Conservation (phyloP, 1,284 basidiomycete species). For the Cryptococcus hybrid region DNA sequence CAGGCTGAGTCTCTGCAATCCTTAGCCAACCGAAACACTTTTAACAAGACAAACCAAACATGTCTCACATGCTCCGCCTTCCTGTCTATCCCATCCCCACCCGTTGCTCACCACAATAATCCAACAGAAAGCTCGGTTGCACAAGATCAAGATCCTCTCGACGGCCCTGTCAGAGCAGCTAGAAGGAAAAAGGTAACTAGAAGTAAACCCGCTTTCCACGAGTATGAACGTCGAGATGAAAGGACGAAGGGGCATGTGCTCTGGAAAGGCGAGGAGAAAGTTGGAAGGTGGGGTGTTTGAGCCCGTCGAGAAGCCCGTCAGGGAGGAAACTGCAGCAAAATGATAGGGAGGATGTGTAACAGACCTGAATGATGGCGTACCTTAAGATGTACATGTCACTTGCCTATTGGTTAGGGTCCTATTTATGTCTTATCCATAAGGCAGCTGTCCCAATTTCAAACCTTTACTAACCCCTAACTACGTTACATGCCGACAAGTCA, state of each 20-base stretch:
- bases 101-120: neutral
- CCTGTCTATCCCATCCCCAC: slow-evolving; percentile 19
- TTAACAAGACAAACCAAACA: slow-evolving; percentile 21
- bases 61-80: slow-evolving; percentile 27
- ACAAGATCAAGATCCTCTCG: slow-evolving; percentile 9
- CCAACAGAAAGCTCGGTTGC: neutral
- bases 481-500: slow-evolving; percentile 31
- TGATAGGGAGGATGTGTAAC: too few relatives aligned
- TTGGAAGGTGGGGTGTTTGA: slow-evolving; percentile 20
- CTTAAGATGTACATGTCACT: too few relatives aligned
- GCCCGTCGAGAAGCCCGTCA: too few relatives aligned
- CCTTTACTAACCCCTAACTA: neutral
- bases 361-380: too few relatives aligned
- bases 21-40: slow-evolving; percentile 23
- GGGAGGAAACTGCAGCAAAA: too few relatives aligned
- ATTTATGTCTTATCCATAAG: too few relatives aligned
- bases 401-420: too few relatives aligned
- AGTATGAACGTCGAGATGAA: slow-evolving; percentile 2
- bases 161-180: slow-evolving; percentile 26
- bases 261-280: slow-evolving; percentile 18
- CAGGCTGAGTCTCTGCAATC: neutral
- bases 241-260: slow-evolving; percentile 17
- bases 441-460: neutral
- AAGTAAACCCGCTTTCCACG: slow-evolving; percentile 21
- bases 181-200: slow-evolving; percentile 11